A percentile compares a stretch with the other conserved stretches of the same genome.
Conservation (phyloP, 495 filamentous ascomycete species). For the Xylaria intraflava region DNA sequence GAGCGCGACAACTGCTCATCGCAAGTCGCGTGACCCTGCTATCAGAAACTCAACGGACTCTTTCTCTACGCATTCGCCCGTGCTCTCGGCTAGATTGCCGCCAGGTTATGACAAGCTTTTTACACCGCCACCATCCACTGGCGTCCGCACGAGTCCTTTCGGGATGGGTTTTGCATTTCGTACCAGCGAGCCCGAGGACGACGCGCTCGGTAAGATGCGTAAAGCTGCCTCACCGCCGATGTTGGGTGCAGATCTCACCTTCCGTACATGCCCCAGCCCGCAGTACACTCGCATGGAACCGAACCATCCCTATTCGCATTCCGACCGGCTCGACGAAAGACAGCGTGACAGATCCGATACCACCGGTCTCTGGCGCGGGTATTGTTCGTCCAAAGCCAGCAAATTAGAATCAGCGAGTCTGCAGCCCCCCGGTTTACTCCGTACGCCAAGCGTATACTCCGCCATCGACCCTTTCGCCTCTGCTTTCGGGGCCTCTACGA, state of each 20-base stretch:
- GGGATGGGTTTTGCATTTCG: slow-evolving; percentile 28
- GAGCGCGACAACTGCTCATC: slow-evolving; percentile 26
- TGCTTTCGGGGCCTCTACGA: slow-evolving; percentile 23
- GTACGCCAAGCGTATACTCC: slow-evolving; percentile 28
- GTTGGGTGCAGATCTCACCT: slow-evolving; percentile 69
- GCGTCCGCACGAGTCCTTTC: slow-evolving; percentile 26
- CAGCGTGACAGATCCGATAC: slow-evolving; percentile 43
- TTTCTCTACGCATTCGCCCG: slow-evolving; percentile 31
- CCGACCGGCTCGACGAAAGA: slow-evolving; percentile 43
- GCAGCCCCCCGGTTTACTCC: slow-evolving; percentile 31
- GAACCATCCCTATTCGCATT: slow-evolving; percentile 19
- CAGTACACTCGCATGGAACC: slow-evolving; percentile 73
- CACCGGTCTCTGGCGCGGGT: slow-evolving; percentile 63
- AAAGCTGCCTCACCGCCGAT: slow-evolving; percentile 66
- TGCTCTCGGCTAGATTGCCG: slow-evolving; percentile 16
- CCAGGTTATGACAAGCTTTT: slow-evolving; percentile 11
- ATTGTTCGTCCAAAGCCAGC: slow-evolving; percentile 42
- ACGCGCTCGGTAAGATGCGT: slow-evolving; percentile 30
- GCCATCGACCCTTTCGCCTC: slow-evolving; percentile 33
- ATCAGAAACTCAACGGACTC: slow-evolving; percentile 38
- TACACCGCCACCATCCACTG: slow-evolving; percentile 19
- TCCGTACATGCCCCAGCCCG: slow-evolving; percentile 72
- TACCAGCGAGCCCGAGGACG: slow-evolving; percentile 19
- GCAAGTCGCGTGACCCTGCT: slow-evolving; percentile 28
- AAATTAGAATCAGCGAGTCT: slow-evolving; percentile 31